phyloP scores from a whole-genome alignment of 1,139 yeast genomes.

The Sugiyamaella pinicola region DNA sequence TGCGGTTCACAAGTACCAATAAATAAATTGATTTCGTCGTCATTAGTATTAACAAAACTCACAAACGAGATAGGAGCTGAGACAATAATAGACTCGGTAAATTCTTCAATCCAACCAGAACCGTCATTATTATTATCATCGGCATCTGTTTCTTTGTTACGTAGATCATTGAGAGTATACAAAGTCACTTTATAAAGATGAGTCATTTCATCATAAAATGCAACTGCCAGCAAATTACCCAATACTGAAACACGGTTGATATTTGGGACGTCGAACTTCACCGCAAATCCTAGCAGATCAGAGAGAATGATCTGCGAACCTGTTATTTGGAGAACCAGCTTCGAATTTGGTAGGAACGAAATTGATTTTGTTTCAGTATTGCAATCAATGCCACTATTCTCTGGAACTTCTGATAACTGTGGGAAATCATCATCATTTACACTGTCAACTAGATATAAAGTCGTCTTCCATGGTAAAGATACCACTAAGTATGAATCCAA shows the following conservation, averaged over 20 bases:
- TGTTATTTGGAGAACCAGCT: slow-evolving; percentile 7
- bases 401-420: slow-evolving; percentile 30
- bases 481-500: slow-evolving; percentile 40
- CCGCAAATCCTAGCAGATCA: slow-evolving; percentile 5
- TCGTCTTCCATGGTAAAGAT: slow-evolving; percentile 46
- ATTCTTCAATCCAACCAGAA: slow-evolving; percentile 1
- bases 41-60: not conserved
- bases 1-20: slow-evolving; percentile 12
- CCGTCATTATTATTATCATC: not conserved
- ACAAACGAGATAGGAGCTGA: slow-evolving; percentile 10
- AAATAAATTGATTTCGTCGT: not conserved
- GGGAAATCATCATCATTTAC: slow-evolving; percentile 38
- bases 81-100: not conserved
- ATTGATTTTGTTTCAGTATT: slow-evolving; percentile 31
- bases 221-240: slow-evolving; percentile 4
- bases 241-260: slow-evolving; percentile 7
- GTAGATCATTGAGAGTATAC: not conserved
- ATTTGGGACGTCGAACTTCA: not conserved
- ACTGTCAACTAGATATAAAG: slow-evolving; percentile 35
- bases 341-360: slow-evolving; percentile 15
- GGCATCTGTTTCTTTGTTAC: not conserved
- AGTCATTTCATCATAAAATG: slow-evolving; percentile 3
- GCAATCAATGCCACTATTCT: slow-evolving; percentile 33
- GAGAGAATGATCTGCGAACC: slow-evolving; percentile 1
- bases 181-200: slow-evolving; percentile 1